Percentiles rank a stretch among this genome's conserved stretches.
These are phyloP conservation scores for Citropsis articulata DNA, from an alignment of 345 rosid genomes.

Conservation along the genomic window DNA sequence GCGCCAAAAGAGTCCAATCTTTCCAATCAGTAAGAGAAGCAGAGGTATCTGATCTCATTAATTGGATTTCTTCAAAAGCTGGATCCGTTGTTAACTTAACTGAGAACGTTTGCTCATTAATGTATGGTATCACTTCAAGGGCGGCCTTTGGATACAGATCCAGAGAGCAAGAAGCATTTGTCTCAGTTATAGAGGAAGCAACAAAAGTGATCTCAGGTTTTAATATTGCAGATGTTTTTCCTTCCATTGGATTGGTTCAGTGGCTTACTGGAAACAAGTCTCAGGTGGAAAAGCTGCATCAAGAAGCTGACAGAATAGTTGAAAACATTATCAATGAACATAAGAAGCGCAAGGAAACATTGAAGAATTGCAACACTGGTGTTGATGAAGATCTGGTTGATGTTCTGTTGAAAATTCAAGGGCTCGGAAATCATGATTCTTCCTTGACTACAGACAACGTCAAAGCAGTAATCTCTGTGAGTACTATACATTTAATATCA, in stretches of 20 bases:
- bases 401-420: conserved; percentile 22
- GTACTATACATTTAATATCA: not conserved
- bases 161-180: not conserved
- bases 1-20: not conserved
- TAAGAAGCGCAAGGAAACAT: not conserved
- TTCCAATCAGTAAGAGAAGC: conserved; percentile 20
- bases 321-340: conserved; percentile 19
- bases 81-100: conserved; percentile 1
- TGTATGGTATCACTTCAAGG: not conserved
- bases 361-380: not conserved
- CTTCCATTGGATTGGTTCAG: conserved; percentile 22
- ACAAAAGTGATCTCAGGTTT: not conserved
- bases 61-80: not conserved
- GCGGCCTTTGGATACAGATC: not conserved
- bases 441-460: conserved; percentile 19
- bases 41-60: conserved; percentile 5
- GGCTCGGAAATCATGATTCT: not conserved
- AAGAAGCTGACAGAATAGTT: conserved; percentile 7
- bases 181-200: not conserved
- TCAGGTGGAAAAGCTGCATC: conserved; percentile 11
- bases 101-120: not conserved
- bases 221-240: conserved; percentile 21
- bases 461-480: conserved; percentile 34
- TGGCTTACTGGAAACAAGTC: conserved; percentile 10
- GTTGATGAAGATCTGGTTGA: conserved; percentile 20